Evolutionary conservation across 2,329 filamentous ascomycete species (phyloP).

Genomic region (Diaporthe destruens): DNA sequence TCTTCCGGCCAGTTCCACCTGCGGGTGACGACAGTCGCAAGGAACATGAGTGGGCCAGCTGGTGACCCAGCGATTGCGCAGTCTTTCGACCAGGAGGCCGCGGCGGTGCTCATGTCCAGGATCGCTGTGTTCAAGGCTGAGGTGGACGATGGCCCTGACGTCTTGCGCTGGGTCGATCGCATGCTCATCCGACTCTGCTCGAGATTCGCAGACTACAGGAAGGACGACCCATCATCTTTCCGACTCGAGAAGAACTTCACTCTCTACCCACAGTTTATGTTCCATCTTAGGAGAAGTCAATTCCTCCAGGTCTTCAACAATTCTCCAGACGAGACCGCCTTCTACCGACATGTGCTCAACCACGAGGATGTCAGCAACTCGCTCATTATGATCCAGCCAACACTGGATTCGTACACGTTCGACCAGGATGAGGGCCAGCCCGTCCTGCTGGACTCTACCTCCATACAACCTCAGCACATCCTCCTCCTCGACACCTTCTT

Average conservation of each 20-base stretch:
- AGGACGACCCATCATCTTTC: conserved; percentile 98
- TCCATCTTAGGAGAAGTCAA: conserved; percentile 95
- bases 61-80: conserved; percentile 96
- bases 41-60: conserved; percentile 91
- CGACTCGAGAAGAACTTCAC: conserved; percentile 98
- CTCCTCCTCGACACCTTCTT: conserved; percentile 98
- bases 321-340: conserved; percentile 98
- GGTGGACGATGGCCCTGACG: conserved; percentile 98
- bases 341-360: conserved; percentile 96
- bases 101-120: conserved; percentile 97
- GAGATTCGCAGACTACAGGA: conserved; percentile 96
- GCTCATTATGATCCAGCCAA: conserved; percentile 98
- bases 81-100: conserved; percentile 98
- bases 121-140: conserved; percentile 99
- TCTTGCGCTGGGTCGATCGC: conserved; percentile 96
- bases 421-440: conserved; percentile 93
- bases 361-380: conserved; percentile 98
- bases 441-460: conserved; percentile 95
- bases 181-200: conserved; percentile 98
- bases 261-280: conserved; percentile 99
- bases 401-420: conserved; percentile 95
- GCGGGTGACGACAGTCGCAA: conserved; percentile 91
- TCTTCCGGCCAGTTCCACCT: conserved; percentile 96
- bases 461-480: conserved; percentile 94
- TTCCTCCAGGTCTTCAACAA: conserved; percentile 99